Conservation (phyloP, 164 flowering plant species). For the Protea cynaroides region DNA sequence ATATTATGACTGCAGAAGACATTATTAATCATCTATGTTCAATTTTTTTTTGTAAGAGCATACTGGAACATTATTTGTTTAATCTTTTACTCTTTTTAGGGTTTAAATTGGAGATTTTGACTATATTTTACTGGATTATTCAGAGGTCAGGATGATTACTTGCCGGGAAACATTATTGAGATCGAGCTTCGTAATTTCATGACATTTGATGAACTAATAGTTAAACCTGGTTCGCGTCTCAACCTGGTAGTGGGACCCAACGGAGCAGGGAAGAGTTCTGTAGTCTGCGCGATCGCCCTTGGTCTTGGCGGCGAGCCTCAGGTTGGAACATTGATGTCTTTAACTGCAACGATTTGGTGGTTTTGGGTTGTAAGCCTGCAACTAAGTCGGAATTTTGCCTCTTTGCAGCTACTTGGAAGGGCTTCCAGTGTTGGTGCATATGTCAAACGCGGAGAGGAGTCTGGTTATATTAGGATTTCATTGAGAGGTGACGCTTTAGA, state of each 20-base stretch:
- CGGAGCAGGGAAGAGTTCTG: constrained; percentile 94
- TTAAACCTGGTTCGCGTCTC: constrained; percentile 79
- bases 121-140: neutral
- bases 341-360: neutral
- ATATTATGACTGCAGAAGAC: too few species aligned
- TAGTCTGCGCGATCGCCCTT: constrained; percentile 94
- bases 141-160: constrained; percentile 84
- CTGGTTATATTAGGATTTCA: constrained; percentile 63
- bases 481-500: constrained; percentile 54
- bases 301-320: constrained; percentile 97
- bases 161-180: constrained; percentile 77
- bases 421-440: constrained; percentile 88
- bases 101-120: neutral
- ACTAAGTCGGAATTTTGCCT: constrained; percentile 2
- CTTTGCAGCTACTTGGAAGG: constrained; percentile 77
- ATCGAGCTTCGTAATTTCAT: constrained; percentile 84
- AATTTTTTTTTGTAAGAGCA: neutral
- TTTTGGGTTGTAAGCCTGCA: neutral
- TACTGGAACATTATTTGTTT: neutral
- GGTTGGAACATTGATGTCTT: constrained; percentile 30
- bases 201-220: constrained; percentile 59
- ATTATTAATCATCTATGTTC: neutral
- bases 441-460: constrained; percentile 90
- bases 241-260: constrained; percentile 94
- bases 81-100: neutral